Evolutionary conservation across 2,329 filamentous ascomycete species (phyloP), one percentile per base, ranked within the genome.

Genomic region (Pyricularia grisea): DNA sequence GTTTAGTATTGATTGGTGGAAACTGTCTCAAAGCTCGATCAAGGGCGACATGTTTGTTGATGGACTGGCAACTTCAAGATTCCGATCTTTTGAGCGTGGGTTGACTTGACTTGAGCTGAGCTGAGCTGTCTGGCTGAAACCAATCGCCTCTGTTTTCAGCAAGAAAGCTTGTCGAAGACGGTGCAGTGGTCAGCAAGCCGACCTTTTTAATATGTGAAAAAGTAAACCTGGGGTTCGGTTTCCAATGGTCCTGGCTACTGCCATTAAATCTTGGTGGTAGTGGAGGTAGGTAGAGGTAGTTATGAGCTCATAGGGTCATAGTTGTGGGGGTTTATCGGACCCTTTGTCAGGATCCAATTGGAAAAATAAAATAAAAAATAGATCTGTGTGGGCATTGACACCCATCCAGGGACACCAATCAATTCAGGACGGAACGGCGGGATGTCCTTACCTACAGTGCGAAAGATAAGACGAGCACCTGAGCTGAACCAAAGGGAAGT

Each of bases 231-330:
- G 58, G 23, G 23, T 61, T 17, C 58, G 11, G 23, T 61, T 28
- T 23, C 9, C 25, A 28, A 61, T 7, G 25, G 23, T 20, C 17
- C 61, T n/a, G 58, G 58, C n/a, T 28, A 14, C 23, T 61, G 23
- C 12, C 23, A 28, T 28, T 28, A 23, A 28, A 61, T 61, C 58
- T 61, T 61, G 58, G 11, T n/a, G 42, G 42, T n/a, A 55, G 42
- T 55, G 42, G 42, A 55, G 42, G 42, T 20, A 4, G 17, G 42
- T 5, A 20, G 42, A 20, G 42, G 42, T 55, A 55, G 42, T 27
- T 61, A 61, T 61, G 58, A 61, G 58, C 58, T 61, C 58, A 61
- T 61, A 61, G 58, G 58, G 58, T 61, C 58, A 61, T n/a, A 12
- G 23, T 61, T 25, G 58, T 27, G 58, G 58, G 58, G 58, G 58